Percentiles rank a stretch among this genome's conserved stretches.
phyloP scores from a whole-genome alignment of 2,329 filamentous ascomycete species.

The Tolypocladium pustulatum region DNA sequence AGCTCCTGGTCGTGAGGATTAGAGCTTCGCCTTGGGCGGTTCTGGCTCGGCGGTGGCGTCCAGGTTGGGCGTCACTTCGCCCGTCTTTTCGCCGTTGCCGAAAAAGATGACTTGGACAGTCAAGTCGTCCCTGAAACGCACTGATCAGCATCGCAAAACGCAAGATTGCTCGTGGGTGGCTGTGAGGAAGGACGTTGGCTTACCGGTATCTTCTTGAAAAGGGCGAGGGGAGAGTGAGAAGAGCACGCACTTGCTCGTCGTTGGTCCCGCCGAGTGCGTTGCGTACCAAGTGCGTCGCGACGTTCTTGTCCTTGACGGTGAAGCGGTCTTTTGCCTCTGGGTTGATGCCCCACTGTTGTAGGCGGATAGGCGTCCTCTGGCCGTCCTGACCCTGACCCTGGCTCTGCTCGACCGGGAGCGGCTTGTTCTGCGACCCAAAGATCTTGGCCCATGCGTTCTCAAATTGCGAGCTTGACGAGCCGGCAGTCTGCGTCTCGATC shows the following conservation, averaged over 20 bases:
- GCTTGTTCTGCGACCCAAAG: conserved; percentile 38
- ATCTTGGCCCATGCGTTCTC: conserved; percentile 57
- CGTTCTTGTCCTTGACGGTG: conserved; percentile 89
- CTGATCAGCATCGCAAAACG: neutral
- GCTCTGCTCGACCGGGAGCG: conserved; percentile 67
- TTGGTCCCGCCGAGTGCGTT: conserved; percentile 93
- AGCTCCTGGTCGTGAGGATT: conserved; percentile 4
- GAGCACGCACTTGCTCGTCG: conserved; percentile 82
- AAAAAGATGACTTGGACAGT: conserved; percentile 99
- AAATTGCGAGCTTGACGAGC: conserved; percentile 51
- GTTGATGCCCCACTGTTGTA: conserved; percentile 83
- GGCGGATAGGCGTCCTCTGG: conserved; percentile 77
- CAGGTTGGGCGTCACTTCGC: conserved; percentile 71
- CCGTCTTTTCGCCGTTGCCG: conserved; percentile 66
- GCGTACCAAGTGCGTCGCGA: conserved; percentile 86
- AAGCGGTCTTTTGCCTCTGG: conserved; percentile 70
- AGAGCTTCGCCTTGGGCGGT: conserved; percentile 27
- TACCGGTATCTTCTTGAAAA: conserved; percentile 86
- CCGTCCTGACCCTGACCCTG: conserved; percentile 44
- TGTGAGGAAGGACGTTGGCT: conserved; percentile 5
- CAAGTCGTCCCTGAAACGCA: conserved; percentile 63
- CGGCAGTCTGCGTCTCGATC: conserved; percentile 66
- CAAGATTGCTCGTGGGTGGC: neutral
- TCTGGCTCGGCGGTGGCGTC: conserved; percentile 62
- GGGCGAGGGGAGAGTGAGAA: conserved; percentile 83